phyloP scores from a whole-genome alignment of 2,329 filamentous ascomycete genomes.

The Penicillium sp. region DNA sequence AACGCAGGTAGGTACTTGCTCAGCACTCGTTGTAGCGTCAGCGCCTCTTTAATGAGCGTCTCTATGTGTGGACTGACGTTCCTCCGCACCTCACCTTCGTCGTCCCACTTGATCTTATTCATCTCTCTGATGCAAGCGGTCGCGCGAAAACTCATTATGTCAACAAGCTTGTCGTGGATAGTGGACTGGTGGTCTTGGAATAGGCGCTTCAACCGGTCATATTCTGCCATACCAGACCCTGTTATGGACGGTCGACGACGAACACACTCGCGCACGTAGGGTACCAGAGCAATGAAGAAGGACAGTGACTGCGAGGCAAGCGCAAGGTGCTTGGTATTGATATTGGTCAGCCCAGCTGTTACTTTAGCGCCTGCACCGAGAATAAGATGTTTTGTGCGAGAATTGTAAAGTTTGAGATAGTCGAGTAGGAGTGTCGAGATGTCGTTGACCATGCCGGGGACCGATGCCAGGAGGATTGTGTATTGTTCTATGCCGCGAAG shows the following conservation, averaged over 20 bases:
- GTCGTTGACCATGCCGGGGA: background rate
- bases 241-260: background rate
- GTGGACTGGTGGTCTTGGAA: background rate
- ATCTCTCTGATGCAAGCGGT: background rate
- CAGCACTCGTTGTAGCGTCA: background rate
- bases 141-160: background rate
- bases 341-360: background rate
- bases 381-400: background rate
- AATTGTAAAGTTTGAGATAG: background rate
- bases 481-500: background rate
- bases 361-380: background rate
- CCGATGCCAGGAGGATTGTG: background rate
- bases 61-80: background rate
- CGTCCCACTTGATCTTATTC: background rate
- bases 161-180: background rate
- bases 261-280: background rate
- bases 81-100: background rate
- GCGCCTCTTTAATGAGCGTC: background rate
- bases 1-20: background rate
- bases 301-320: background rate
- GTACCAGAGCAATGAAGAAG: background rate
- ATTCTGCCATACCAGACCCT: background rate
- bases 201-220: background rate
- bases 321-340: background rate
- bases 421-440: background rate